phyloP scores from a whole-genome alignment of 257 asterid species.

The Datura wrightii region DNA sequence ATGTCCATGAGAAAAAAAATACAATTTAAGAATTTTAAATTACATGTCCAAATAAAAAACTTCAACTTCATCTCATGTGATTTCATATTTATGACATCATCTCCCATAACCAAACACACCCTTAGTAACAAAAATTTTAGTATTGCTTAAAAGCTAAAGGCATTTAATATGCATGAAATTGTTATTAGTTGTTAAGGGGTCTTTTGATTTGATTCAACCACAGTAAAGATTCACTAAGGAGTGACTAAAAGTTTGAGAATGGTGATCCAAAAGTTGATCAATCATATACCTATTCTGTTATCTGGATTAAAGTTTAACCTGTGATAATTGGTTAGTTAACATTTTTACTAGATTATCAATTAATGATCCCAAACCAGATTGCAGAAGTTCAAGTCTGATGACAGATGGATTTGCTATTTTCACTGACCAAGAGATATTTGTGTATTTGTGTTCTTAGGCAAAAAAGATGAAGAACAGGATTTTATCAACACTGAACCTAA shows the following conservation, averaged over 20 bases:
- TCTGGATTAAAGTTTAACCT: not conserved
- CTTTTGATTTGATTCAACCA: not conserved
- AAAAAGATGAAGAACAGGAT: not conserved
- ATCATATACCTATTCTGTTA: not conserved
- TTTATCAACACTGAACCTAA: not conserved
- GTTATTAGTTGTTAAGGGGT: not conserved
- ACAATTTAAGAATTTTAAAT: too few species aligned
- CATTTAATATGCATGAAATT: too few species aligned
- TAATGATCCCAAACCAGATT: not conserved
- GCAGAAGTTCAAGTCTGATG: not conserved
- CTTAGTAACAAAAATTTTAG: too few species aligned
- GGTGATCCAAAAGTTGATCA: not conserved
- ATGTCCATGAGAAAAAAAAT: too few species aligned
- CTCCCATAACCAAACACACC: too few species aligned
- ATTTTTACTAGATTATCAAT: not conserved
- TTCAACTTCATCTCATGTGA: too few species aligned
- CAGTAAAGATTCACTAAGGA: not conserved
- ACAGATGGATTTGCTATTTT: not conserved
- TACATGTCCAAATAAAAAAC: too few species aligned
- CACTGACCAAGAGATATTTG: not conserved
- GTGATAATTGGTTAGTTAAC: not conserved
- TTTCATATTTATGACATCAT: too few species aligned
- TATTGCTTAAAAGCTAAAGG: too few species aligned
- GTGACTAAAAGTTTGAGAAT: not conserved
- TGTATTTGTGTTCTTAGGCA: not conserved